These are phyloP conservation scores for Iris pallida DNA, from an alignment of 116 monocot species.

Conservation along the genomic window DNA sequence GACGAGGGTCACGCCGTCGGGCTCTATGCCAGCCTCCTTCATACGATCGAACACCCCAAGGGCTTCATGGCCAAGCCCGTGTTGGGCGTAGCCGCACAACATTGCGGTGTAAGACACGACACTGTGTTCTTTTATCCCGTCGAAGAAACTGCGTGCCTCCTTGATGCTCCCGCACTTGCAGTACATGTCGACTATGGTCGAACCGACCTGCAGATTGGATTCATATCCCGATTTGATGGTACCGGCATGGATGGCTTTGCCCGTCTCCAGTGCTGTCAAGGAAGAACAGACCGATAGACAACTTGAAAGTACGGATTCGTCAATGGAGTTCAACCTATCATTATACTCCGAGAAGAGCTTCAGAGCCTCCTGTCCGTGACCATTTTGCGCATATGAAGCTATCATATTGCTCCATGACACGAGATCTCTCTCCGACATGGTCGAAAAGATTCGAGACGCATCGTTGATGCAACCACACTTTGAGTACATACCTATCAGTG, in stretches of 20 bases:
- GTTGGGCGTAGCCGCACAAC: constrained; percentile 20
- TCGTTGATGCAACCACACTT: constrained; percentile 18
- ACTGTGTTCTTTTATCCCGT: constrained; percentile 8
- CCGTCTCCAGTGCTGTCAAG: constrained; percentile 16
- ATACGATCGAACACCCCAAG: constrained; percentile 18
- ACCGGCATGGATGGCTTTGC: constrained; percentile 10
- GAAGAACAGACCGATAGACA: constrained; percentile 25
- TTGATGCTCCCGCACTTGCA: constrained; percentile 20
- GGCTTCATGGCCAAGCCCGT: constrained; percentile 17
- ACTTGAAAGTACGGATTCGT: constrained; percentile 23
- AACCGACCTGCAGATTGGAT: constrained; percentile 12
- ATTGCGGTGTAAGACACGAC: constrained; percentile 23
- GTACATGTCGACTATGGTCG: constrained; percentile 19
- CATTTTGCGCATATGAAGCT: constrained; percentile 18
- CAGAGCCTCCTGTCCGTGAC: constrained; percentile 17
- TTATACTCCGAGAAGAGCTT: constrained; percentile 11
- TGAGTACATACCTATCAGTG: constrained; percentile 15
- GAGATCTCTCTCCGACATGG: constrained; percentile 12
- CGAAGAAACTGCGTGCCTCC: constrained; percentile 11
- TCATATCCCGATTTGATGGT: constrained; percentile 19
- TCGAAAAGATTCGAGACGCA: constrained; percentile 14
- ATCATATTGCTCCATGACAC: constrained; percentile 26
- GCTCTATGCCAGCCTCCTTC: constrained; percentile 6
- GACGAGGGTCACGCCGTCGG: constrained; percentile 17
- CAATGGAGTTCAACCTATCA: background rate